Evolutionary conservation across 164 flowering plant genomes (phyloP).

Genomic region (Brasenia schreberi): DNA sequence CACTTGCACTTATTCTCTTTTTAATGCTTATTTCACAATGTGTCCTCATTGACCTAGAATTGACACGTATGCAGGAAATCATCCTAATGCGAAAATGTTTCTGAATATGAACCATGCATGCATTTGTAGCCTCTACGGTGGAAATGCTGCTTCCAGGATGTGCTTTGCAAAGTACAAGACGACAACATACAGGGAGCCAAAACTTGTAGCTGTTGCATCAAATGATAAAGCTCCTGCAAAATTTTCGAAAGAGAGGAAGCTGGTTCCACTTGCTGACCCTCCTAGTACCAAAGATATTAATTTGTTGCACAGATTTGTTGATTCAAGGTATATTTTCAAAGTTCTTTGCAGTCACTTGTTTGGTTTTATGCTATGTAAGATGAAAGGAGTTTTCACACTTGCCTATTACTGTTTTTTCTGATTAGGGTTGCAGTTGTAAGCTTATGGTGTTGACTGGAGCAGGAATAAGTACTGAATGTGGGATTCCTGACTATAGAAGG

Average conservation of each 20-base stretch:
- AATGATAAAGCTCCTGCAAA: constrained; percentile 25
- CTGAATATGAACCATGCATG: background rate
- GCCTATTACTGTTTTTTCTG: background rate
- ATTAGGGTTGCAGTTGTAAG: constrained; percentile 40
- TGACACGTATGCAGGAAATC: background rate
- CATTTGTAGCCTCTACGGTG: too few species aligned
- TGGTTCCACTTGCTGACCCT: constrained; percentile 71
- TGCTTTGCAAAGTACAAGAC: too few species aligned
- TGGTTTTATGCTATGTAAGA: background rate
- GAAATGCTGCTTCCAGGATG: constrained; percentile 9
- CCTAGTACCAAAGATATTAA: constrained; percentile 51
- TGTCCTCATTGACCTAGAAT: background rate
- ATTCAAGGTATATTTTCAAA: constrained; percentile 32
- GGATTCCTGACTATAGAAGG: constrained; percentile 99
- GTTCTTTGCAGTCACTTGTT: background rate
- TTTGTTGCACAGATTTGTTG: constrained; percentile 47
- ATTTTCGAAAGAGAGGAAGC: constrained; percentile 39
- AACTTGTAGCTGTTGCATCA: background rate
- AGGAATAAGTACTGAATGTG: constrained; percentile 90
- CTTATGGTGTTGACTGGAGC: constrained; percentile 90
- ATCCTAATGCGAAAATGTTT: background rate
- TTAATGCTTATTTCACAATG: background rate
- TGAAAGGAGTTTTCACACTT: background rate
- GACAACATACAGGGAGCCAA: too few species aligned
- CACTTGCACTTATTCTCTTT: background rate